Evolutionary conservation across 192 early-diverging fungal species (phyloP), one percentile per base, ranked within the genome.

Genomic region (Cladochytrium replicatum): DNA sequence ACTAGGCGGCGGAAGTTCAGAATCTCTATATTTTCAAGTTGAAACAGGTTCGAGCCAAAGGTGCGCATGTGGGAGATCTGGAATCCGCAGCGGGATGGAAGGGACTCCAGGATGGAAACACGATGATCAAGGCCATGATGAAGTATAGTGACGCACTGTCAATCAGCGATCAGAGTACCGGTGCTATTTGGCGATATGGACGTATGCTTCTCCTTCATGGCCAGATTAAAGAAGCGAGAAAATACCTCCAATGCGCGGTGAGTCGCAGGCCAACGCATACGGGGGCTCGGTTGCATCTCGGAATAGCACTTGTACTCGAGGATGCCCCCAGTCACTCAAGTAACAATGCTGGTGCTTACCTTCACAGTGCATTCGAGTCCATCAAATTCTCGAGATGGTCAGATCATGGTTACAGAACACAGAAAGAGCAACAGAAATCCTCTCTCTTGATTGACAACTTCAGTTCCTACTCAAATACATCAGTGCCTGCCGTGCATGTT

Each of bases 1-100:
- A 22, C 3, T 15, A 61, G 61, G 73, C 73, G 15, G 57, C 60
- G 2, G 73, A 75, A 54, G 65, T 71, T 0, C 68, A 69, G 40
- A 50, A 43, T 1, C 48, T 75, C 2, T 51, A 66, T 37, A 40
- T 41, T 6, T 75, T 65, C 66, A 68, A 69, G 42, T 31, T 71
- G 2, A 50, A 63, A 22, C 38, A 66, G 44, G 52, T 69, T 6
- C 58, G 45, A 15, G 30, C 23, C 1, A 26, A 50, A 13, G 31
- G 8, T 17, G 34, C 13, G 13, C 13, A 17, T 13, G 34, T 13
- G 17, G 34, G 17, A 13, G 13, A 37, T 37, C 34, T 37, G 15
- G 41, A 23, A 15, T 25, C 30, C 15, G 43, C 27, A 24, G 39
- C 46, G 41, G 55, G 42, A 22, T 43, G 46, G 52, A 58, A 55